Evolutionary conservation across 1,284 basidiomycete genomes (phyloP), one percentile per base, ranked within the genome.

Genomic region (Naganishia liquefaciens): DNA sequence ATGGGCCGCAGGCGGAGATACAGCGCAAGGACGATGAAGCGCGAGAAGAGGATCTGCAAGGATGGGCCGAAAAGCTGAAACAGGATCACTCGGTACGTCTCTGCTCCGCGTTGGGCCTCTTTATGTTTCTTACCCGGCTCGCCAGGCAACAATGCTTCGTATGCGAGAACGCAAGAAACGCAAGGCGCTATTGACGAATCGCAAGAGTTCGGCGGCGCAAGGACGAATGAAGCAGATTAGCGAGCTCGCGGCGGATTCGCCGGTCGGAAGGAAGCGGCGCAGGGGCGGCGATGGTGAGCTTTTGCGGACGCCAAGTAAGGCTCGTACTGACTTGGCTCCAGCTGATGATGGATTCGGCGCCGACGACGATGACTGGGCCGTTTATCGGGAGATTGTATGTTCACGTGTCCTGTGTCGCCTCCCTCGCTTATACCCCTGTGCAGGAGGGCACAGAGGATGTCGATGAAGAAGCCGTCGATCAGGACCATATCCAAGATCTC

Each of bases 221-320:
- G 92, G 91, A 54, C 82, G 95, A 68, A 99, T 99, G 95, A 97
- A 98, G 81, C 93, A 85, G 69, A 97, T 99, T 53, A 93, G 96
- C 0, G 89, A 86, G 44, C 81, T 99, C 23, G 96, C 95, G 0
- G 88, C 87, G 5, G 91, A 93, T 66, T 89, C 90, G 60, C 83
- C 88, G 3, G 81, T 85, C 1, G 75, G 74, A 49, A 74, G 90
- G 80, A 90, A 91, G 80, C 87, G 89, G 78, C 85, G 89, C 68
- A 89, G 90, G 77, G 84, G 82, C 19, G 86, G 85, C 5, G 85
- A 86, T 69, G 90, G 91, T 90, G 52, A 65, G 84, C 77, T 37
- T 25, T 0, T 33, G 25, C 17, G 23, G 25, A 27, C n/a, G 42
- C 19, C 17, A n/a, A n/a, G 33, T 50, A 21, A 54, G 68, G 60